Evolutionary conservation across 2,329 filamentous ascomycete genomes (phyloP).

Genomic region (Malbranchea cinnamomea): DNA sequence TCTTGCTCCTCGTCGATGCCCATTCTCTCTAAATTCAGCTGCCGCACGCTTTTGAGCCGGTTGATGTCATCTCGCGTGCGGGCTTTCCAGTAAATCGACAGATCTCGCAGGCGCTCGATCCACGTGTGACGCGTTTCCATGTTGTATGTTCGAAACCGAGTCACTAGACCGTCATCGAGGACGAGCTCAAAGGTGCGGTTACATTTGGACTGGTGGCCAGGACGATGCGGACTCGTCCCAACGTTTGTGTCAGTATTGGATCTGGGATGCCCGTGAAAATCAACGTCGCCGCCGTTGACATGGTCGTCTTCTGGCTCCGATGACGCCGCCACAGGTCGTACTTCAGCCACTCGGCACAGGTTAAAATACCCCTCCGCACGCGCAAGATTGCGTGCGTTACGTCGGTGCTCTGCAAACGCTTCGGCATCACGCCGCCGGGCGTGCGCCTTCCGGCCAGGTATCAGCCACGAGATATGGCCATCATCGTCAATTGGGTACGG

Average conservation of each 20-base stretch:
- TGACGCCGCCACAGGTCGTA: constrained; percentile 41
- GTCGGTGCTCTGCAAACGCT: constrained; percentile 43
- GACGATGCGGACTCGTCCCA: constrained; percentile 25
- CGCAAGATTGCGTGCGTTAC: constrained; percentile 43
- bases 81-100: constrained; percentile 48
- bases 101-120: constrained; percentile 41
- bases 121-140: constrained; percentile 44
- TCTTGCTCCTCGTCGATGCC: constrained; percentile 53
- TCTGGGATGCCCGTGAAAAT: constrained; percentile 38
- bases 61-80: constrained; percentile 41
- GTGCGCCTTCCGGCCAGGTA: constrained; percentile 26
- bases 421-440: constrained; percentile 40
- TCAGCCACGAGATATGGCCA: constrained; percentile 42
- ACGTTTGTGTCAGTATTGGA: constrained; percentile 10
- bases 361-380: constrained; percentile 51
- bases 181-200: constrained; percentile 47
- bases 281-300: constrained; percentile 39
- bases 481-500: constrained; percentile 43
- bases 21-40: constrained; percentile 42
- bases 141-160: constrained; percentile 47
- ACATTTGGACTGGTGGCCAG: constrained; percentile 38
- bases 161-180: constrained; percentile 45
- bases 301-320: constrained; percentile 38
- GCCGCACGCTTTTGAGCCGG: constrained; percentile 41
- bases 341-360: constrained; percentile 40